Percentiles rank a stretch among this genome's conserved stretches.
phyloP scores from a whole-genome alignment of 2,329 filamentous ascomycete genomes.

The Alternaria conjuncta region DNA sequence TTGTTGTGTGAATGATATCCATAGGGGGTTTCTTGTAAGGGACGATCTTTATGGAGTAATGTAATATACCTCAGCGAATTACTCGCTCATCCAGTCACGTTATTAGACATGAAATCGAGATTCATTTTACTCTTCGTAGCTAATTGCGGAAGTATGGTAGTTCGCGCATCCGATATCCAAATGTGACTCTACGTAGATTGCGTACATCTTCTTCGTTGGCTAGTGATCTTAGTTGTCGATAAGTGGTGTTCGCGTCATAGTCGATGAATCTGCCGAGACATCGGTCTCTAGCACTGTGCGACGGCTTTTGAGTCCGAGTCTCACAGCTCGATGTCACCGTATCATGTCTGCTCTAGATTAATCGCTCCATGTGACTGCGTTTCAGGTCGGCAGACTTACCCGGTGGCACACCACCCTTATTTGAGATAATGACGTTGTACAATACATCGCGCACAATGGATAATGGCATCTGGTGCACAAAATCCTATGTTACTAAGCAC shows the following conservation, averaged over 20 bases:
- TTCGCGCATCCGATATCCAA: background rate
- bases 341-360: background rate
- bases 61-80: conserved; percentile 3
- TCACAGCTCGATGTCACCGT: background rate
- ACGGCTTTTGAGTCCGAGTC: background rate
- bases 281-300: background rate
- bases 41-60: conserved; percentile 12
- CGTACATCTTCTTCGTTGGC: background rate
- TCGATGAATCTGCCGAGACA: background rate
- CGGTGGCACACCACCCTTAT: background rate
- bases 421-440: background rate
- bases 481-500: background rate
- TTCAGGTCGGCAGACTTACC: background rate
- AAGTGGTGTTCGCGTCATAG: background rate
- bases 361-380: background rate
- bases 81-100: background rate
- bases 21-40: background rate
- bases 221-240: background rate
- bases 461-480: background rate
- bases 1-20: background rate
- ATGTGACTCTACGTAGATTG: background rate
- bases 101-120: background rate
- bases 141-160: background rate
- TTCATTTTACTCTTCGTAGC: background rate
- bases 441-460: background rate